Conservation (phyloP, 257 asterid species). For the Nicotiana paniculata region DNA sequence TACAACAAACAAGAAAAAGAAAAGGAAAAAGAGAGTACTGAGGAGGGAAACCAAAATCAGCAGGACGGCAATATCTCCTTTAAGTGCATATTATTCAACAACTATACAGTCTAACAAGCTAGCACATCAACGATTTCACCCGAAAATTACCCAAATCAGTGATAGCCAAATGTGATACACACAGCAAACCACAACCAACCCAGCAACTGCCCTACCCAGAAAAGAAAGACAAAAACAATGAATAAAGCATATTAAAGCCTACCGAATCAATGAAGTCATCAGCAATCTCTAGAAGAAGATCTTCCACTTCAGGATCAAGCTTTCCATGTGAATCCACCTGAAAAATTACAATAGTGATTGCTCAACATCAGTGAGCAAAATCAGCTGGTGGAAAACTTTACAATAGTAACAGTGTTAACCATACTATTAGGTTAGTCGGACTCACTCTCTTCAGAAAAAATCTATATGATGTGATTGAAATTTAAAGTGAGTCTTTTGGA, state of each 20-base stretch:
- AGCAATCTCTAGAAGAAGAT: slow-evolving; percentile 67
- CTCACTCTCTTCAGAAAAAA: not conserved
- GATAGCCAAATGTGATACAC: not conserved
- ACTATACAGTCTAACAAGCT: not conserved
- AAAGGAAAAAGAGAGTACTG: not conserved
- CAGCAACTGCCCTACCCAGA: not conserved
- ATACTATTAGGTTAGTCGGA: not conserved
- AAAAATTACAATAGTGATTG: slow-evolving; percentile 15
- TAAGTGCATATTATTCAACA: not conserved
- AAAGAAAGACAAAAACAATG: slow-evolving; percentile 2
- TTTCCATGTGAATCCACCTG: slow-evolving; percentile 65
- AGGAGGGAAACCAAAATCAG: not conserved
- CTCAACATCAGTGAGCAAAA: not conserved
- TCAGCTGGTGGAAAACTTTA: not conserved
- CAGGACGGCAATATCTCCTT: not conserved
- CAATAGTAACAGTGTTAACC: not conserved
- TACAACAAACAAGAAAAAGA: not conserved
- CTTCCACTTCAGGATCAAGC: slow-evolving; percentile 87
- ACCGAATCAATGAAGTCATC: slow-evolving; percentile 87
- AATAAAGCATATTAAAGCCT: slow-evolving; percentile 21
- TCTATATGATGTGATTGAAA: not conserved
- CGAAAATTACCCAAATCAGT: not conserved
- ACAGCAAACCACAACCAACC: slow-evolving; percentile 7
- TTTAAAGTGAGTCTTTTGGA: not conserved
- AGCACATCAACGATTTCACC: not conserved